A percentile compares a stretch with the other conserved stretches of the same genome.
phyloP scores from a whole-genome alignment of 768 basidiomycete genomes.

The Lepiota subincarnata region DNA sequence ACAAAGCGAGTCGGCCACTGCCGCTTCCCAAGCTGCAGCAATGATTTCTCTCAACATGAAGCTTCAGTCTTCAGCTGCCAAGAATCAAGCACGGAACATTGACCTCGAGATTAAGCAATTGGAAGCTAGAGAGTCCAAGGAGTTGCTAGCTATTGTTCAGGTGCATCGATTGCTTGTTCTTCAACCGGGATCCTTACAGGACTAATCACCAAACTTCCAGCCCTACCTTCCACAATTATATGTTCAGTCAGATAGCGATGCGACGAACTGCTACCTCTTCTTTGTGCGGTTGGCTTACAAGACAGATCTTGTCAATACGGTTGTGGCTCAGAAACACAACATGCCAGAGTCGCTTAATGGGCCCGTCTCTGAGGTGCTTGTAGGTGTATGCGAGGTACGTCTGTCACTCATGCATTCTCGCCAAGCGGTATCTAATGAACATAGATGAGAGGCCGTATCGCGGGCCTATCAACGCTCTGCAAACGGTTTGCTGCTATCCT shows the following conservation, averaged over 20 bases:
- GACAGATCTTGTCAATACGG: constrained; percentile 77
- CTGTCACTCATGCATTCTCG: not conserved
- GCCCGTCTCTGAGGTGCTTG: constrained; percentile 76
- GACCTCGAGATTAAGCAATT: constrained; percentile 86
- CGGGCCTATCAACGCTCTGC: constrained; percentile 77
- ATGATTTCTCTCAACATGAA: constrained; percentile 95
- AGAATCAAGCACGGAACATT: constrained; percentile 85
- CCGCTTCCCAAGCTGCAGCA: constrained; percentile 84
- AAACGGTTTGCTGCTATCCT: constrained; percentile 87
- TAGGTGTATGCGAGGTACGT: constrained; percentile 90
- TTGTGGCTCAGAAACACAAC: constrained; percentile 78
- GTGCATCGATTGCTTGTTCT: constrained; percentile 31
- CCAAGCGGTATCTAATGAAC: constrained; percentile 1
- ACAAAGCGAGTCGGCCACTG: constrained; percentile 76
- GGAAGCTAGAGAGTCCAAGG: constrained; percentile 78
- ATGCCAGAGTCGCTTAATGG: constrained; percentile 84
- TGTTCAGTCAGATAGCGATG: constrained; percentile 83
- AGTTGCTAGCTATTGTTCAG: constrained; percentile 80
- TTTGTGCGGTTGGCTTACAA: constrained; percentile 89
- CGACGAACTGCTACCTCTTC: constrained; percentile 87
- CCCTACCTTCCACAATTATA: constrained; percentile 92
- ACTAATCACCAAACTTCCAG: constrained; percentile 31
- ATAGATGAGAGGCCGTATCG: constrained; percentile 82
- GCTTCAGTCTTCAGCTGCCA: constrained; percentile 85
- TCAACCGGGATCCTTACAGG: not conserved